Percentiles rank a stretch among this genome's conserved stretches.
These are phyloP conservation scores for Lepiota venenata DNA, from an alignment of 768 basidiomycete species.

Conservation along the genomic window DNA sequence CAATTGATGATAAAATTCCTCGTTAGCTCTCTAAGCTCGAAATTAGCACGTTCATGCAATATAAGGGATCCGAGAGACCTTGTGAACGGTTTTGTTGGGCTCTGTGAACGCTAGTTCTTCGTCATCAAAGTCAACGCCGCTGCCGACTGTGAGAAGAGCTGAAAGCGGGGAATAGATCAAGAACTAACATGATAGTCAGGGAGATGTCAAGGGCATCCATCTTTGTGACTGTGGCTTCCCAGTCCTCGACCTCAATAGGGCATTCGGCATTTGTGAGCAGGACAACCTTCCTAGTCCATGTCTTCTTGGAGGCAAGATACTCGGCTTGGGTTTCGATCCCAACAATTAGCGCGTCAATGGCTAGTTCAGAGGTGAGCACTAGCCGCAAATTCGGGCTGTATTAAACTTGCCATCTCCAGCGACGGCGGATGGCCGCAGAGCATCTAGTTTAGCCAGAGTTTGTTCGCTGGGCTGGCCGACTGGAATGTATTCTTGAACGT, in stretches of 20 bases:
- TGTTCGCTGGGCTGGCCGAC: conserved; percentile 62
- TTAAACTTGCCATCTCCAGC: conserved; percentile 62
- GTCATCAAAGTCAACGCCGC: conserved; percentile 89
- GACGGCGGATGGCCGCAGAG: conserved; percentile 50
- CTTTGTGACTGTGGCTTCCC: conserved; percentile 64
- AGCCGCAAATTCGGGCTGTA: background rate
- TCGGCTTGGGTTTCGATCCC: conserved; percentile 74
- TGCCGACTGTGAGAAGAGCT: conserved; percentile 25
- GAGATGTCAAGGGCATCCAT: conserved; percentile 57
- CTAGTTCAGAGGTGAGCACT: conserved; percentile 32
- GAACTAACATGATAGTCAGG: conserved; percentile 67
- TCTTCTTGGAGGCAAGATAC: conserved; percentile 66
- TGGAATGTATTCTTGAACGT: conserved; percentile 67
- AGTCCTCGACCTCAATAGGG: conserved; percentile 69
- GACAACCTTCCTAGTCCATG: conserved; percentile 83
- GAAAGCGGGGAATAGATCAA: background rate
- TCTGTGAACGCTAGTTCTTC: conserved; percentile 60
- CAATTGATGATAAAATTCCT: conserved; percentile 62
- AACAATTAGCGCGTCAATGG: conserved; percentile 86
- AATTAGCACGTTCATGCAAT: background rate
- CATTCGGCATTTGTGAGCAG: conserved; percentile 85
- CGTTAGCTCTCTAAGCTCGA: conserved; percentile 55
- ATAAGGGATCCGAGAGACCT: conserved; percentile 42
- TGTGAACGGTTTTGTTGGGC: conserved; percentile 65
- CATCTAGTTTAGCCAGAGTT: conserved; percentile 65